Base-by-base conservation (phyloP, 2,329 filamentous ascomycete genomes). In the Penicillium oxalicum region DNA sequence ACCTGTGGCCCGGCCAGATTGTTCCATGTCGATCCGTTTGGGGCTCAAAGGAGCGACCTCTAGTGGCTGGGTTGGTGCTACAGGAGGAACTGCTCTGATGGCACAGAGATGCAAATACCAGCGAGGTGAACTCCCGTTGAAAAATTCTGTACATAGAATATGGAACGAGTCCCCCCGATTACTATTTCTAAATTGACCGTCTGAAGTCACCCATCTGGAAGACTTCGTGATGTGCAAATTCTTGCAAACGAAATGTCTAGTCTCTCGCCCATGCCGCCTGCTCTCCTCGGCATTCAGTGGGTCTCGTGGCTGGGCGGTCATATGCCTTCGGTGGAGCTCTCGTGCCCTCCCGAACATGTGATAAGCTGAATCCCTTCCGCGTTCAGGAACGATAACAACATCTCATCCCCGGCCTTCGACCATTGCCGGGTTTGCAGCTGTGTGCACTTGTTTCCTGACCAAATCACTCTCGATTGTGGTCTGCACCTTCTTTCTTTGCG, bases 11-110 rank as follows among this genome's bases (percentile, higher is more conserved):
- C 9, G 65, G 64, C 7, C 71, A 73, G 48, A 54, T 73, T 35
- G 54, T 75, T 25, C 72, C 72, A 8, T 74, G 70, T 55, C 63
- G 59, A 49, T 64, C 64, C 35, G 61, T 74, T 33, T 74, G 70
- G 68, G 70, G 69, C 4, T 46, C 52, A 13, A 50, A 62, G 39
- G 71, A 68, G 24, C 55, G 52, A 40, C 53, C 51, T 47, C 53
- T 74, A 46, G 58, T 58, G 35, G 72, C 68, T 11, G 71, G 61
- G 9, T 52, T 71, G 33, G 57, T 70, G 44, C 36, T 73, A 38
- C 65, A 69, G 45, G 54, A 52, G 35, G 48, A 56, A 33, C 29
- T 32, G 3, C 7, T 24, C 12, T 25, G 24, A 5, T 26, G 28
- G 18, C 32, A 25, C 34, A 33, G 28, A 45, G 42, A 40, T 37